Base-by-base conservation (phyloP, 1,284 basidiomycete species). In the Irpex rosettiformis region DNA sequence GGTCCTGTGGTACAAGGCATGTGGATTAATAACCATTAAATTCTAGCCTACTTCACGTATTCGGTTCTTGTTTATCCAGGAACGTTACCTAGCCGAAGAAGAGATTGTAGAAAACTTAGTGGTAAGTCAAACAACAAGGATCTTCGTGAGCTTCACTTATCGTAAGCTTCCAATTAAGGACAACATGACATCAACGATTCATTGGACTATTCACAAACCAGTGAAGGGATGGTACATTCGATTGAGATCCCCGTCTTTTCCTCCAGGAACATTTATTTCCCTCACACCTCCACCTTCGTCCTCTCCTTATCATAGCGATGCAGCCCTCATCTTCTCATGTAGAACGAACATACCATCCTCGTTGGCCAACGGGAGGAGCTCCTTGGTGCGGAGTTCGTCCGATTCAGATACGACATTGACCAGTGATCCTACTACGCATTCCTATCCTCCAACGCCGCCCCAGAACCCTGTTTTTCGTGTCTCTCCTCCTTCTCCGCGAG, bases 171-270 rank as follows among this genome's bases (percentile, higher is more conserved):
- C 28, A 47, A 30, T 52, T 16, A 59, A 89, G 87, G 84, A 90
- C 61, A 87, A 86, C 52, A 77, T 82, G 28, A 85, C 81, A 3
- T 83, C 80, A 21, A 80, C 79, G 0, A 70, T 89, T 4, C 78
- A 81, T 57, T 92, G 89, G 89, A 82, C 81, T 21, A 83, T 91
- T 25, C 89, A 91, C 66, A 81, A 84, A 6, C 89, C 89, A 2
- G 81, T 84, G 62, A 81, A 86, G 33, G 89, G 89, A 24, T 92
- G 89, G 89, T 91, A 91, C 69, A 84, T 92, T 61, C 85, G 86
- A 52, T 73, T 92, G 21, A 80, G 86, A 21, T 75, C 87, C 1
- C 88, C 89, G 0, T 67, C 75, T 4, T 89, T 88, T 61, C 85
- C 85, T 1, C 80, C 81, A 16, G 83, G 82, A 3, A 76, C 82